Conservation (phyloP, 2,329 filamentous ascomycete species). For the Hymenoscyphus fraxineus region DNA sequence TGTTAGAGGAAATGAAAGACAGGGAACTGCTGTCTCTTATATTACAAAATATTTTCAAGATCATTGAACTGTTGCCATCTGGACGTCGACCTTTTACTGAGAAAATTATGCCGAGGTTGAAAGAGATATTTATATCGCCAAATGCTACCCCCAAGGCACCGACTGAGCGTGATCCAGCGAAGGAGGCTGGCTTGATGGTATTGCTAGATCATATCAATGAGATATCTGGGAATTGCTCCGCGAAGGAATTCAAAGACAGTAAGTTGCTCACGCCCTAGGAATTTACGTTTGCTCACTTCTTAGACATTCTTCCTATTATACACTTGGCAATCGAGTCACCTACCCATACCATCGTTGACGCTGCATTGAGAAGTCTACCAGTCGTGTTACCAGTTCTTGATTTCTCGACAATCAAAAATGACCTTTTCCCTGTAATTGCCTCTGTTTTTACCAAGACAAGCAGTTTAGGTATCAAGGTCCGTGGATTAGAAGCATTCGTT, state of each 20-base stretch:
- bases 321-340: slow-evolving; percentile 80
- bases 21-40: slow-evolving; percentile 80
- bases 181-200: slow-evolving; percentile 88
- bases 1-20: slow-evolving; percentile 93
- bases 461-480: slow-evolving; percentile 90
- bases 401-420: slow-evolving; percentile 95
- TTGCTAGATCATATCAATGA: slow-evolving; percentile 77
- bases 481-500: slow-evolving; percentile 84
- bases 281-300: slow-evolving; percentile 23
- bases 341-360: slow-evolving; percentile 85
- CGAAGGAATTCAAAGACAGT: slow-evolving; percentile 94
- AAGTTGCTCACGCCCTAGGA: slow-evolving; percentile 33
- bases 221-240: slow-evolving; percentile 76
- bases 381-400: slow-evolving; percentile 83
- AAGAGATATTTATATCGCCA: slow-evolving; percentile 72
- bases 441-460: slow-evolving; percentile 88
- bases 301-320: slow-evolving; percentile 85
- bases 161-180: slow-evolving; percentile 70
- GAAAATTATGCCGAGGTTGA: slow-evolving; percentile 77
- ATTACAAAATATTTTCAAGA: slow-evolving; percentile 88
- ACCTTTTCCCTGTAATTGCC: slow-evolving; percentile 89
- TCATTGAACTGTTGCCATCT: slow-evolving; percentile 72
- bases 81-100: slow-evolving; percentile 78
- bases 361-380: slow-evolving; percentile 73
- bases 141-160: slow-evolving; percentile 47